Percentiles rank a stretch among this genome's conserved stretches.
phyloP scores from a whole-genome alignment of 176 grass and related monocot genomes.

The Raddia distichophylla region DNA sequence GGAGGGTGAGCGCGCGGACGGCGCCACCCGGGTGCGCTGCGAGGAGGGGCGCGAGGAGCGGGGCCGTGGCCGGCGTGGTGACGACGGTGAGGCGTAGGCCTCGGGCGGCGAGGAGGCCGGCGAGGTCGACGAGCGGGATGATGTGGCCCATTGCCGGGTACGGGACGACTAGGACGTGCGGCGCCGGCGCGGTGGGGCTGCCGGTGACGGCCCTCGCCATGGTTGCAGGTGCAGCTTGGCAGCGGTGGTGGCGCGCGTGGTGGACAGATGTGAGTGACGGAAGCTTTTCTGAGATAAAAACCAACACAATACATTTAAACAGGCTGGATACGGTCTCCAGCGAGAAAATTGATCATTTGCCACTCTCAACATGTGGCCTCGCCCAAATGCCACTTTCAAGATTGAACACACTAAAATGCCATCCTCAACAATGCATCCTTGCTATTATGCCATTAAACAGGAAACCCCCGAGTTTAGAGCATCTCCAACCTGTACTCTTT shows the following conservation, averaged over 20 bases:
- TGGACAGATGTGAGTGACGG: not conserved
- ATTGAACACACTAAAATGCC: too few species aligned
- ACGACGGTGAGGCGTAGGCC: slow-evolving; percentile 53
- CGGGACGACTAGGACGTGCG: slow-evolving; percentile 58
- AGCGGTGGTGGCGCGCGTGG: not conserved
- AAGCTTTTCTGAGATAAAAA: too few species aligned
- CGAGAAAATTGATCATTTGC: too few species aligned
- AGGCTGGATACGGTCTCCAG: too few species aligned
- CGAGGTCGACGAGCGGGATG: slow-evolving; percentile 60
- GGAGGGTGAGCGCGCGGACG: slow-evolving; percentile 42
- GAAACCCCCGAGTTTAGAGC: too few species aligned
- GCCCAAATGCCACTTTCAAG: too few species aligned
- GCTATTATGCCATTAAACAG: too few species aligned
- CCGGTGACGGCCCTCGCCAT: slow-evolving; percentile 20
- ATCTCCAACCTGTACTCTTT: too few species aligned
- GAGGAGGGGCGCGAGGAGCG: slow-evolving; percentile 49
- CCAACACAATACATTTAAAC: too few species aligned
- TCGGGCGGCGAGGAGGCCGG: slow-evolving; percentile 42
- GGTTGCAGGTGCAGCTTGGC: not conserved
- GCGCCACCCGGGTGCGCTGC: slow-evolving; percentile 28
- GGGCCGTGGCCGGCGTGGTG: slow-evolving; percentile 48
- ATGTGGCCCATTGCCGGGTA: slow-evolving; percentile 67
- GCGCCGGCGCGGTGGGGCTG: not conserved
- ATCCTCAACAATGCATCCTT: too few species aligned
- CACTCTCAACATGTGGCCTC: too few species aligned